Base-by-base conservation (phyloP, 2,329 filamentous ascomycete genomes). In the Alternaria gansuensis region DNA sequence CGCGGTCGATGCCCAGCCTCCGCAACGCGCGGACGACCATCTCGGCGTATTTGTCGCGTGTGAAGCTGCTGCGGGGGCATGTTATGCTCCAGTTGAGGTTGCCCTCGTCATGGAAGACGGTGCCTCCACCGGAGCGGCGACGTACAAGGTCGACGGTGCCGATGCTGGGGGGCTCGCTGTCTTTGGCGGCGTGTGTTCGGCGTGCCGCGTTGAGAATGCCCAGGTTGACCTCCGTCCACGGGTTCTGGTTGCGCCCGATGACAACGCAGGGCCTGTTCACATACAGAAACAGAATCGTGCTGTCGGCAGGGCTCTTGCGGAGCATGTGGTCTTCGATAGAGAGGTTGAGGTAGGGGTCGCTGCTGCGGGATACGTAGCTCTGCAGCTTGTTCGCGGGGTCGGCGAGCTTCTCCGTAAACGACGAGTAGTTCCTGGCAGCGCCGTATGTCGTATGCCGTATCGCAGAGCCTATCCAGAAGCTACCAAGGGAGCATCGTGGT, bases 81-180 rank as follows among this genome's bases (percentile, higher is more conserved):
- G 96, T 96, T 54, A 98, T 92, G 74, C 90, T 91, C 83, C 93
- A 99, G 78, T 99, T 99, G 67, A 97, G 85, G 75, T 99, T 99
- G 54, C 94, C 94, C 40, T 83, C 79, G 76, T 98, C 95, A 77
- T 99, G 95, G 75, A 96, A 98, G 51, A 99, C 95, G 2, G 95
- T 88, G 44, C 95, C 95, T 48, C 95, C 95, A 28, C 95, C 95
- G 23, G 90, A 93, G 50, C 94, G 87, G 17, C 95, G 86, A 11
- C 95, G 88, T 5, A 99, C 91, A 11, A 97, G 87, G 57, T 85
- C 79, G 2, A 86, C 80, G 13, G 77, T 64, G 44, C 77, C 80
- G 37, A 81, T 74, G 9, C 65, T 71, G n/a, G 76, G 74, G 23
- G 77, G 75, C 55, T 77, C 83, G 69, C 36, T 67, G 51, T 67